Evolutionary conservation across 2,329 filamentous ascomycete species (phyloP).

Genomic region (Fusarium bactridioides): DNA sequence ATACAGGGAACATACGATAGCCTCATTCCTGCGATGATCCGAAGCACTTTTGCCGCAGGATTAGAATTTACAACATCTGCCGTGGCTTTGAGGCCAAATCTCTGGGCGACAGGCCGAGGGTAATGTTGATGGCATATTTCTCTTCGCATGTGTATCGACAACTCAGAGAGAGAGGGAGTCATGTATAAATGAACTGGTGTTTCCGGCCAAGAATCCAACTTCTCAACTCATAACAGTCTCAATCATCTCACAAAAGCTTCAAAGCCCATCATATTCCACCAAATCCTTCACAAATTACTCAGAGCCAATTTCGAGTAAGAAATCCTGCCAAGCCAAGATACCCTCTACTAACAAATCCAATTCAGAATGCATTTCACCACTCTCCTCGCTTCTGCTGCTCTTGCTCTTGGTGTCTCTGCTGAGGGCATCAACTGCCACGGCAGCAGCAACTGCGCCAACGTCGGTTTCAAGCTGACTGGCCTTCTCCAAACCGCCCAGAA

Average conservation of each 20-base stretch:
- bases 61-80: background rate
- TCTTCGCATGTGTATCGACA: background rate
- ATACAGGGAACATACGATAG: background rate
- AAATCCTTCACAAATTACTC: background rate
- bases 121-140: too few species aligned
- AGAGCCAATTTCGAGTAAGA: background rate
- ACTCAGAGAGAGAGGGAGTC: background rate
- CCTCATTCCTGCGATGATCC: background rate
- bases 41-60: background rate
- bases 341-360: background rate
- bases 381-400: background rate
- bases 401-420: background rate
- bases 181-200: background rate
- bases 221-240: background rate
- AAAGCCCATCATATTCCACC: background rate
- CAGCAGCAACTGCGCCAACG: background rate
- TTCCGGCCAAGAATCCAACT: too few species aligned
- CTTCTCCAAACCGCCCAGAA: background rate
- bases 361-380: background rate
- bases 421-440: background rate
- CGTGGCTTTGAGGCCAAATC: background rate
- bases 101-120: background rate
- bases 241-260: background rate
- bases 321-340: fast-evolving
- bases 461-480: background rate